Conservation (phyloP, 768 basidiomycete genomes). For the Grammothele lineata region DNA sequence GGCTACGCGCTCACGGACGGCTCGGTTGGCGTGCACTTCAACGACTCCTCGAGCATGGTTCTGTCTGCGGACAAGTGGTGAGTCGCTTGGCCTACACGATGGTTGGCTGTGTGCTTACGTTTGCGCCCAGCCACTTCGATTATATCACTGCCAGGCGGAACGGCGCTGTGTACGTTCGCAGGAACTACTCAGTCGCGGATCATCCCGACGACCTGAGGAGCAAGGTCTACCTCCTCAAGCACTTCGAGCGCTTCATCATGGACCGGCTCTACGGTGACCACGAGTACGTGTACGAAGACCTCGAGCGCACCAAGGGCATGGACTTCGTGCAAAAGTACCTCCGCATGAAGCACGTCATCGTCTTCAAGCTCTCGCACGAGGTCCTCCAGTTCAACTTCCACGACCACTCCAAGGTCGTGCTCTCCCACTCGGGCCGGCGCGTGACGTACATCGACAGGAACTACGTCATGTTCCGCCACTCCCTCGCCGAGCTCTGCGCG, state of each 20-base stretch:
- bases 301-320: slow-evolving; percentile 73
- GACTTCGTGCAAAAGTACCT: slow-evolving; percentile 95
- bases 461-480: slow-evolving; percentile 71
- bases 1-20: slow-evolving; percentile 96
- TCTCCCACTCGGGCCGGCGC: slow-evolving; percentile 73
- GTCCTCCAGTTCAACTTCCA: slow-evolving; percentile 99
- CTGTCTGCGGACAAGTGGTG: slow-evolving; percentile 80
- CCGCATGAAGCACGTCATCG: slow-evolving; percentile 94
- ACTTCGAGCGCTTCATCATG: slow-evolving; percentile 95
- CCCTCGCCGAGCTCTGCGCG: slow-evolving; percentile 67
- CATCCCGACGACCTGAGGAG: slow-evolving; percentile 83
- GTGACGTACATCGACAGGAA: slow-evolving; percentile 92
- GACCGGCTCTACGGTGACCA: slow-evolving; percentile 83
- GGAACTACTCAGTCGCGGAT: slow-evolving; percentile 60
- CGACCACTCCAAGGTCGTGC: slow-evolving; percentile 92
- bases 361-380: slow-evolving; percentile 95
- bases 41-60: slow-evolving; percentile 86
- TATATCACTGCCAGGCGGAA: slow-evolving; percentile 70
- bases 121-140: slow-evolving; percentile 71
- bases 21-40: slow-evolving; percentile 93
- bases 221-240: slow-evolving; percentile 89
- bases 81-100: background rate
- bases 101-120: slow-evolving; percentile 1
- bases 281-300: slow-evolving; percentile 75
- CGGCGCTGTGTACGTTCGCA: slow-evolving; percentile 66